Evolutionary conservation across 768 basidiomycete genomes (phyloP).

Genomic region (Boletus reticulatus): DNA sequence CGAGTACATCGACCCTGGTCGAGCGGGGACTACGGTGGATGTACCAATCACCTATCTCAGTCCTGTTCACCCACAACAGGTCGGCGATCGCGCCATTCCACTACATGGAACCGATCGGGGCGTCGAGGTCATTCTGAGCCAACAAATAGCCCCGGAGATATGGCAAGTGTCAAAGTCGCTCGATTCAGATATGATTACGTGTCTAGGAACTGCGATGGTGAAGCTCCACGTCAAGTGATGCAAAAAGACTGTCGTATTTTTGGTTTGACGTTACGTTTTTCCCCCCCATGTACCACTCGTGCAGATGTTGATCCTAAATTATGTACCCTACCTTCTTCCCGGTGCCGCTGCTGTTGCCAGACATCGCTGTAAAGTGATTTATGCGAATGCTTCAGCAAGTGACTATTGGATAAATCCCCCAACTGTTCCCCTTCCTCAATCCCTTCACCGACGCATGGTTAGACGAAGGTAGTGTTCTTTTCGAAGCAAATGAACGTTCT

Average conservation of each 20-base stretch:
- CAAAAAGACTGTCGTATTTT: not conserved
- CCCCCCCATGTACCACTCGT: not conserved
- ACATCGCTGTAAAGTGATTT: too few relatives aligned
- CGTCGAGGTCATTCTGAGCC: slow-evolving; percentile 43
- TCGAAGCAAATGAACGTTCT: too few relatives aligned
- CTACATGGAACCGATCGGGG: slow-evolving; percentile 45
- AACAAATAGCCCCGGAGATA: slow-evolving; percentile 30
- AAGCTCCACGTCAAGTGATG: slow-evolving; percentile 24
- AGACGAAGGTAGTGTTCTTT: too few relatives aligned
- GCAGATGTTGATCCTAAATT: slow-evolving; percentile 6
- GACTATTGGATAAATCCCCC: too few relatives aligned
- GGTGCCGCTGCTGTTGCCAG: too few relatives aligned
- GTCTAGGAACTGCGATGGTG: slow-evolving; percentile 23
- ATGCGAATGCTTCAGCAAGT: too few relatives aligned
- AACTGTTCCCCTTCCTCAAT: too few relatives aligned
- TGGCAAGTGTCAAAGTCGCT: slow-evolving; percentile 26
- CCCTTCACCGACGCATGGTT: too few relatives aligned
- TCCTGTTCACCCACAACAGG: slow-evolving; percentile 37
- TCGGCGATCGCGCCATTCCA: slow-evolving; percentile 49
- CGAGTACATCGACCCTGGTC: slow-evolving; percentile 30
- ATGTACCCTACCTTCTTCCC: not conserved
- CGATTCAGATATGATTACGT: slow-evolving; percentile 5
- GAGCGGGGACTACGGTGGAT: slow-evolving; percentile 34
- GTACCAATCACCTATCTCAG: slow-evolving; percentile 41
- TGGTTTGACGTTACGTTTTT: slow-evolving; percentile 1